These are phyloP conservation scores for Neurospora sublineolata DNA, from an alignment of 495 filamentous ascomycete species.

Conservation along the genomic window DNA sequence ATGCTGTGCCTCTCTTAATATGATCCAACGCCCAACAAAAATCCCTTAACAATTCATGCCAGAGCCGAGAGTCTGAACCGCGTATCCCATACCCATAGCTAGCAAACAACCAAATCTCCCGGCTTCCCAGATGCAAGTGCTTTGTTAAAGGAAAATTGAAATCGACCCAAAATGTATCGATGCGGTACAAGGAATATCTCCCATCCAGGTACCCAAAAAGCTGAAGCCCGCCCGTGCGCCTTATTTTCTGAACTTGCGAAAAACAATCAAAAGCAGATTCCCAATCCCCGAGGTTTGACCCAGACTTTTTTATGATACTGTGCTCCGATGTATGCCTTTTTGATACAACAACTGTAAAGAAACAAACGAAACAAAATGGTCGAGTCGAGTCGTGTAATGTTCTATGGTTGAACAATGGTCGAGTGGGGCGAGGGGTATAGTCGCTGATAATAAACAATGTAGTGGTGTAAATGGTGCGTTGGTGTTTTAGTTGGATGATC, in stretches of 20 bases:
- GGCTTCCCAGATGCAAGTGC: not conserved
- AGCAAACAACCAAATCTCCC: not conserved
- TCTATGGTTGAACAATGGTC: constrained; percentile 6
- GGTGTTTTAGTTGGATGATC: constrained; percentile 29
- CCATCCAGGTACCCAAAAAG: not conserved
- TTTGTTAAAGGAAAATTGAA: not conserved
- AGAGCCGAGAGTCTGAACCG: not conserved
- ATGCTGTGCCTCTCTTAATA: not conserved
- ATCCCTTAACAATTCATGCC: not conserved
- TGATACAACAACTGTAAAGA: constrained; percentile 33
- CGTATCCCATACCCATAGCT: not conserved
- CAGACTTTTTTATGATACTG: constrained; percentile 40
- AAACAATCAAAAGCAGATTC: not conserved
- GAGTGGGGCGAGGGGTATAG: constrained; percentile 28
- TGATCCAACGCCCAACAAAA: not conserved
- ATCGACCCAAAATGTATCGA: not conserved
- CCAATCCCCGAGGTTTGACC: not conserved
- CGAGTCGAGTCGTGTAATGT: constrained; percentile 17
- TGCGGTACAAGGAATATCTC: not conserved
- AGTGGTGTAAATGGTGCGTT: constrained; percentile 2
- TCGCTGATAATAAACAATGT: constrained; percentile 10
- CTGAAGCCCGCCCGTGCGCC: not conserved
- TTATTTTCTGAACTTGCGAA: not conserved
- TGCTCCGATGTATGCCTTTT: constrained; percentile 42
- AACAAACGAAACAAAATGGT: constrained; percentile 22